These are phyloP conservation scores for Pseudohyphozyma bogoriensis DNA, from an alignment of 768 basidiomycete genomes.

Conservation along the genomic window DNA sequence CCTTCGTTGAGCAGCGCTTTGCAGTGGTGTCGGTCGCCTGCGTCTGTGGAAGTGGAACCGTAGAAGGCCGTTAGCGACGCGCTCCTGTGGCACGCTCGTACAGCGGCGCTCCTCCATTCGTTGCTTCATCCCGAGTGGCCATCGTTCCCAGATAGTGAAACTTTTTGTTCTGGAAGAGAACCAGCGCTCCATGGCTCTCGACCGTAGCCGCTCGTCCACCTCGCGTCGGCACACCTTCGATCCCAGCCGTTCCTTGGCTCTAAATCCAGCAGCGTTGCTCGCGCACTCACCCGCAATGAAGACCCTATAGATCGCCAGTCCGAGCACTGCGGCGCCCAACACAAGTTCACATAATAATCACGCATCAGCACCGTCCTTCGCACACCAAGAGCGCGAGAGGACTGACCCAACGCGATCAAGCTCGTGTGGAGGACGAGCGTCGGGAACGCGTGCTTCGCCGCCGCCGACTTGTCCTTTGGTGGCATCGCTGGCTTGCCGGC, in stretches of 20 bases:
- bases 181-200: background rate
- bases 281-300: conserved; percentile 21
- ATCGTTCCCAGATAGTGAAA: too few relatives aligned
- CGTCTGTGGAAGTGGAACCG: conserved; percentile 48
- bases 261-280: background rate
- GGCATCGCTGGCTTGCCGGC: too few relatives aligned
- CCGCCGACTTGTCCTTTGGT: too few relatives aligned
- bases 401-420: background rate
- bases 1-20: conserved; percentile 59
- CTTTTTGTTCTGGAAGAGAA: too few relatives aligned
- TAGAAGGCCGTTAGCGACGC: background rate
- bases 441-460: too few relatives aligned
- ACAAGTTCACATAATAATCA: background rate
- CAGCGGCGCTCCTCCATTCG: too few relatives aligned
- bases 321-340: conserved; percentile 26
- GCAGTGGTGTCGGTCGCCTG: conserved; percentile 63
- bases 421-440: background rate
- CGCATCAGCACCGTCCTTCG: background rate
- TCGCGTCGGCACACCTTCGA: background rate
- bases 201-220: background rate
- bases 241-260: background rate
- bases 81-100: background rate
- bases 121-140: too few relatives aligned
- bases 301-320: conserved; percentile 24
- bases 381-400: too few relatives aligned